Base-by-base conservation (phyloP, 1,139 yeast species). In the Yamadazyma aaseri region DNA sequence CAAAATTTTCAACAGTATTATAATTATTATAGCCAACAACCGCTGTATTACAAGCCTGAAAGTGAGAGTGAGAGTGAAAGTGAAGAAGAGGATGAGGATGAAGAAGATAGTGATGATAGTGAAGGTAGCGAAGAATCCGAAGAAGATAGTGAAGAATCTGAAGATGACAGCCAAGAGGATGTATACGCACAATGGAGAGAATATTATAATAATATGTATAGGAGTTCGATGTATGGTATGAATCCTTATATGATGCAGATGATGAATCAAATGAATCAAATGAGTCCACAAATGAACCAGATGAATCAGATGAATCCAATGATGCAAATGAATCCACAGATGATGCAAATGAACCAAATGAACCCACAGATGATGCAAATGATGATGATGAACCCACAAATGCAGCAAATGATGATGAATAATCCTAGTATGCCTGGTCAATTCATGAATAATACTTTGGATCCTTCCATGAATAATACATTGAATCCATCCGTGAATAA, bases 381-480 rank as follows among this genome's bases (percentile, higher is more conserved):
- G 27, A 25, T 25, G 25, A 8, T 9, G 12, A 22, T 9, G 21
- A n/a, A n/a, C n/a, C n/a, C n/a, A n/a, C n/a, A n/a, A n/a, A n/a
- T n/a, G n/a, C n/a, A n/a, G n/a, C n/a, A n/a, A n/a, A n/a, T 11
- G 14, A 73, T 66, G 34, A 43, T 62, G 31, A 42, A 42, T 13
- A 12, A 5, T n/a, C 12, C 6, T 26, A 44, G 36, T 11, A 30
- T 31, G 31, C 47, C 38, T 23, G 54, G 47, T n/a, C n/a, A n/a
- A n/a, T n/a, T n/a, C 17, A 61, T 56, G 23, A 32, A 25, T 21
- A 17, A 20, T n/a, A n/a, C n/a, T n/a, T n/a, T n/a, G n/a, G n/a
- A n/a, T n/a, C n/a, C n/a, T n/a, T n/a, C n/a, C 69, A 57, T 29
- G 35, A 31, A 29, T 18, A 17, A 31, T 13, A 25, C 5, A 9